Evolutionary conservation across 768 basidiomycete genomes (phyloP).

Genomic region (Tricholoma sp.): DNA sequence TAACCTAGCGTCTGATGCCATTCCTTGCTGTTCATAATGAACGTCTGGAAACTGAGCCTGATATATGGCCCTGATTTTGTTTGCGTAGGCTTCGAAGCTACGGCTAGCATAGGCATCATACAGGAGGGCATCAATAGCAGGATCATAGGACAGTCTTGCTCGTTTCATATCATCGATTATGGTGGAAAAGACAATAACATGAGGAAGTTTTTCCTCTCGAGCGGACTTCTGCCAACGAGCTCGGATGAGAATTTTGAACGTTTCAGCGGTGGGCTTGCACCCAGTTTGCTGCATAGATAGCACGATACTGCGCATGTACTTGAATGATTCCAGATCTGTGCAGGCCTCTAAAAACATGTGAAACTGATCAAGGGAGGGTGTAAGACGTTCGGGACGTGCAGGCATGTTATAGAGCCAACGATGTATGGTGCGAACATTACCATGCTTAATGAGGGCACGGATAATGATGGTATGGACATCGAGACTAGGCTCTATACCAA

Average conservation of each 20-base stretch:
- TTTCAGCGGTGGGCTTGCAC: slow-evolving; percentile 38
- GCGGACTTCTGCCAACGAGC: slow-evolving; percentile 31
- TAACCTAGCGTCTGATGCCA: slow-evolving; percentile 11
- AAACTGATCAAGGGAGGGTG: slow-evolving; percentile 49
- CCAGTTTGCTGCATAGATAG: slow-evolving; percentile 33
- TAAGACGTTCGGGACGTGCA: slow-evolving; percentile 37
- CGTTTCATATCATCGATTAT: slow-evolving; percentile 44
- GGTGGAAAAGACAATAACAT: slow-evolving; percentile 29
- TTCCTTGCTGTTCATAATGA: slow-evolving; percentile 9
- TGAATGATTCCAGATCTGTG: slow-evolving; percentile 24
- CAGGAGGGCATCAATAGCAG: slow-evolving; percentile 35
- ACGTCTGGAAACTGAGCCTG: slow-evolving; percentile 18
- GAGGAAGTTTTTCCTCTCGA: slow-evolving; percentile 23
- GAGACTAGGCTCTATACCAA: slow-evolving; percentile 40
- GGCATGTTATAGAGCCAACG: slow-evolving; percentile 54
- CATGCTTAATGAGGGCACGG: slow-evolving; percentile 40
- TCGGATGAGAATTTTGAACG: slow-evolving; percentile 45
- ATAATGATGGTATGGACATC: slow-evolving; percentile 47
- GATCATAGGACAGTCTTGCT: slow-evolving; percentile 39
- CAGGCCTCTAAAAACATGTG: slow-evolving; percentile 45
- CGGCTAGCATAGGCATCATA: slow-evolving; percentile 38
- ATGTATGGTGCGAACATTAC: slow-evolving; percentile 37
- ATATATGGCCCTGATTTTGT: slow-evolving; percentile 36
- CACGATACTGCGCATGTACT: slow-evolving; percentile 30
- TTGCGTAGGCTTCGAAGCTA: slow-evolving; percentile 30